phyloP scores from a whole-genome alignment of 2,329 filamentous ascomycete species.

The Botrytis aclada region DNA sequence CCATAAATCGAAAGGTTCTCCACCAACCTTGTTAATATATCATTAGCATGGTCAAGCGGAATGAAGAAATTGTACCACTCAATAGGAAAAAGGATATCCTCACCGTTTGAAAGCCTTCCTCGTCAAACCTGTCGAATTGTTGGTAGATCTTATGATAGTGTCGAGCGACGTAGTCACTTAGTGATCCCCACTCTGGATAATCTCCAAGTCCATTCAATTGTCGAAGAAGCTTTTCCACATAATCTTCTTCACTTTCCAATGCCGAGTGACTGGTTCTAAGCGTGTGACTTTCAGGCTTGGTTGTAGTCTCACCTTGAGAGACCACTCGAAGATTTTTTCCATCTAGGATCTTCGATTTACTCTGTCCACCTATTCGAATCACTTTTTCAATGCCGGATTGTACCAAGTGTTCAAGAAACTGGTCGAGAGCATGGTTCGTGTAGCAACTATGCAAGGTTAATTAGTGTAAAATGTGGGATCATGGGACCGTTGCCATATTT shows the following conservation, averaged over 20 bases:
- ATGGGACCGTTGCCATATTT: not conserved
- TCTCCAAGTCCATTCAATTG: constrained; percentile 19
- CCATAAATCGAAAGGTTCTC: constrained; percentile 28
- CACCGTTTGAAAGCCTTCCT: constrained; percentile 25
- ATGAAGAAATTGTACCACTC: not conserved
- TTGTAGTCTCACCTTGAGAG: constrained; percentile 23
- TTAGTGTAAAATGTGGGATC: not conserved
- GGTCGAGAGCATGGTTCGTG: constrained; percentile 36
- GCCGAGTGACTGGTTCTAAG: constrained; percentile 18
- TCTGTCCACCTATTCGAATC: constrained; percentile 46
- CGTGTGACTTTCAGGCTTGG: constrained; percentile 24
- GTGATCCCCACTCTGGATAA: constrained; percentile 20
- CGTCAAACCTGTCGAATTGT: constrained; percentile 26
- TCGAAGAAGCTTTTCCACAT: constrained; percentile 18
- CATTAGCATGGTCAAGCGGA: not conserved
- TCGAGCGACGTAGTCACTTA: constrained; percentile 21
- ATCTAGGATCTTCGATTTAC: constrained; percentile 27
- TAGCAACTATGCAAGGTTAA: constrained; percentile 31
- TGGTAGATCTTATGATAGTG: constrained; percentile 23
- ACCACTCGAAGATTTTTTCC: constrained; percentile 30
- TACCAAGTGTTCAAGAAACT: constrained; percentile 50
- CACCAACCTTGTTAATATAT: not conserved
- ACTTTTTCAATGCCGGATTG: constrained; percentile 44
- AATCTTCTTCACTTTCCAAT: constrained; percentile 19
- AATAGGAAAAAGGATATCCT: not conserved